Evolutionary conservation across 805 yeast genomes (phyloP), one percentile per base, ranked within the genome.

Genomic region (Huiozyma sinensis): DNA sequence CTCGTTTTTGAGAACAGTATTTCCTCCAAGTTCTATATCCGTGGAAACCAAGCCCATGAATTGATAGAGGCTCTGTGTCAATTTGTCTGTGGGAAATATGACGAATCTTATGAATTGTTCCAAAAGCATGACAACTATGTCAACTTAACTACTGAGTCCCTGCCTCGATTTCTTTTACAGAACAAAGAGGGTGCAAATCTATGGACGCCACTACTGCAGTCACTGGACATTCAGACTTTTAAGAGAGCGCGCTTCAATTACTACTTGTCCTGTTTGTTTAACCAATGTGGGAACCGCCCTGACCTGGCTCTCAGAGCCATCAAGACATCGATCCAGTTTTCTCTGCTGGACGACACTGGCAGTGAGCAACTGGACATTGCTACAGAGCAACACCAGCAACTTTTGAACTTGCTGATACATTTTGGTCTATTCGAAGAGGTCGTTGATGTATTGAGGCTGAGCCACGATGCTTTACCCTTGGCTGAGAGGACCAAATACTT

Each of bases 361-460:
- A 42, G 9, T 12, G 31, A 32, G 24, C 43, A 42, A 10, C 9
- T 45, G 6, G 49, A 47, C 37, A 45, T 49, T 37, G 41, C 45
- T 11, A 44, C 43, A n/a, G 24, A 38, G 13, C 66, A 62, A 38
- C 48, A 58, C 39, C 44, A 45, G n/a, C 60, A 57, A 36, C 53
- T 58, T 42, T 43, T 62, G 28, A 50, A 57, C 28, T 49, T 54
- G 12, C 46, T 62, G 13, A 49, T 57, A 28, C 44, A 54, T 7
- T 60, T 60, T 36, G 37, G 48, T 13, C 45, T 57, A 44, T 58
- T 45, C 44, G 48, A 51, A 28, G 66, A 62, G 44, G 56, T 58
- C 6, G 34, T 62, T 10, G 64, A 61, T 46, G 60, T 62, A 7
- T 40, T 62, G 39, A 52, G 59, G 32, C 47, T 58, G 34, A 54